Percentiles rank a stretch among this genome's conserved stretches.
phyloP scores from a whole-genome alignment of 176 grass and related monocot genomes.

The Ensete ventricosum region DNA sequence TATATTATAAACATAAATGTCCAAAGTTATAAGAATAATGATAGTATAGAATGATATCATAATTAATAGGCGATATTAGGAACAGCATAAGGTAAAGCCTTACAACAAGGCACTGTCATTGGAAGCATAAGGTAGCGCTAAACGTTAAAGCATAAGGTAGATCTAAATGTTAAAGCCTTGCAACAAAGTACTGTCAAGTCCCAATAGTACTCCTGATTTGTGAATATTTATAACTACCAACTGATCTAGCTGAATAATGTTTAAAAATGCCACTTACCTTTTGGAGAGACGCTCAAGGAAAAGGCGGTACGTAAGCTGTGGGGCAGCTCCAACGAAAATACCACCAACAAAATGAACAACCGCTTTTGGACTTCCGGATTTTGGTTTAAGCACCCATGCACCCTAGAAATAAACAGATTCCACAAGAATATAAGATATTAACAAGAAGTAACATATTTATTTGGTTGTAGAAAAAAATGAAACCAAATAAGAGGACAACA shows the following conservation, averaged over 20 bases:
- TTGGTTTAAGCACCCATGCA: conserved; percentile 75
- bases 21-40: neutral
- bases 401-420: conserved; percentile 41
- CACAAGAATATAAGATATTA: neutral
- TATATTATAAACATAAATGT: conserved; percentile 18
- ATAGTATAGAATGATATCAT: neutral
- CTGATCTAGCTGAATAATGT: neutral
- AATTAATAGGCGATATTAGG: neutral
- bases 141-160: neutral
- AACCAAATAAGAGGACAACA: neutral
- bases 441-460: neutral
- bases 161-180: neutral
- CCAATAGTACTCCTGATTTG: neutral
- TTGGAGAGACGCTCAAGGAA: conserved; percentile 77
- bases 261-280: conserved; percentile 35
- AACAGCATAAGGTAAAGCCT: neutral
- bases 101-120: neutral
- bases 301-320: conserved; percentile 82
- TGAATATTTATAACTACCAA: neutral
- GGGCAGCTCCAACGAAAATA: conserved; percentile 90
- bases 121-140: no score
- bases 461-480: neutral
- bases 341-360: conserved; percentile 84
- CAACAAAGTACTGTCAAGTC: neutral
- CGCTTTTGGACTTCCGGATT: conserved; percentile 36